Percentiles rank a stretch among this genome's conserved stretches.
These are phyloP conservation scores for Psilocybe sp. DNA, from an alignment of 768 basidiomycete species.

Conservation along the genomic window DNA sequence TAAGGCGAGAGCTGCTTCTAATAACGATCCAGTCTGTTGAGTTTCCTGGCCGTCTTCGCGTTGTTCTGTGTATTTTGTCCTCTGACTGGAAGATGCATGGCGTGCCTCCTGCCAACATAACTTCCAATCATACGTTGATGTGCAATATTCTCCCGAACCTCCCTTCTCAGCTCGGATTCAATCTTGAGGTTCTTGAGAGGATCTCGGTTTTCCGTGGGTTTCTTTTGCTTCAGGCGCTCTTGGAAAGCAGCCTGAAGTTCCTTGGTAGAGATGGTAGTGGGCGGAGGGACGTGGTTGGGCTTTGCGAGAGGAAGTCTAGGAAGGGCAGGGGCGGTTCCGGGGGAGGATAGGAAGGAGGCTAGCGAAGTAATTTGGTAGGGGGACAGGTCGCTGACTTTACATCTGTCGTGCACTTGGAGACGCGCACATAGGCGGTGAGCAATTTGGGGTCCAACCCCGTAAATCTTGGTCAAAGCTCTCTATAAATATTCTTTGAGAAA, in stretches of 20 bases:
- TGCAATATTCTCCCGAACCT: slow-evolving; percentile 86
- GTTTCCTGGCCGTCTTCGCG: slow-evolving; percentile 84
- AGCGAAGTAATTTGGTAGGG: slow-evolving; percentile 87
- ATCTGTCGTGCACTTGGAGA: slow-evolving; percentile 85
- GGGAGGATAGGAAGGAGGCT: slow-evolving; percentile 93
- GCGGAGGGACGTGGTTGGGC: slow-evolving; percentile 46
- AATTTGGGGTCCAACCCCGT: slow-evolving; percentile 78
- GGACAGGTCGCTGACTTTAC: slow-evolving; percentile 78
- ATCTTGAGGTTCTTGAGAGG: slow-evolving; percentile 74
- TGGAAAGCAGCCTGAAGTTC: slow-evolving; percentile 39
- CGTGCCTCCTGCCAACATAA: slow-evolving; percentile 90
- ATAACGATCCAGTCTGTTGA: slow-evolving; percentile 79
- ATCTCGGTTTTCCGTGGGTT: slow-evolving; percentile 39
- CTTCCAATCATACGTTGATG: slow-evolving; percentile 94
- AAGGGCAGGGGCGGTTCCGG: slow-evolving; percentile 67
- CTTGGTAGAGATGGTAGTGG: slow-evolving; percentile 35
- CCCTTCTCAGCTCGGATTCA: slow-evolving; percentile 81
- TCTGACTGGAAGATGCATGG: slow-evolving; percentile 89
- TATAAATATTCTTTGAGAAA: slow-evolving; percentile 26
- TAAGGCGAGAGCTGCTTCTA: slow-evolving; percentile 5
- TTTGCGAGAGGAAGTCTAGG: slow-evolving; percentile 66
- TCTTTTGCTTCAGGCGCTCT: slow-evolving; percentile 31
- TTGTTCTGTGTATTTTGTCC: slow-evolving; percentile 93
- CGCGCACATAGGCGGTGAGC: slow-evolving; percentile 86
- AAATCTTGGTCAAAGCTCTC: slow-evolving; percentile 90